A percentile compares a stretch with the other conserved stretches of the same genome.
Evolutionary conservation across 106 monocot species (phyloP).

Genomic region (Triglochin maritima): DNA sequence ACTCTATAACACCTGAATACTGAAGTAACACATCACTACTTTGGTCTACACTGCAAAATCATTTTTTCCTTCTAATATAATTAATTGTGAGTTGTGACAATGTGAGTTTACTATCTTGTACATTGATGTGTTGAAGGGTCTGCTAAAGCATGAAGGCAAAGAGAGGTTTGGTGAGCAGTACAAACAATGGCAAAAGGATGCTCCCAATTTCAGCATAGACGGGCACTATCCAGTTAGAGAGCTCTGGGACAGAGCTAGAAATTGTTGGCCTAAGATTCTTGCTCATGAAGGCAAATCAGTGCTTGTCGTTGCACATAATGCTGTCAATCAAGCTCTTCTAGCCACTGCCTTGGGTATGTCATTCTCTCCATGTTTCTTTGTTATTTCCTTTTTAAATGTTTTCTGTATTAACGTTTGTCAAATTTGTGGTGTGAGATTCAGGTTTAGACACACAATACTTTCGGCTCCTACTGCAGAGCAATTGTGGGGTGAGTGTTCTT

Average conservation of each 20-base stretch:
- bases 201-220: slow-evolving; percentile 79
- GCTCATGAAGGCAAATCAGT: slow-evolving; percentile 69
- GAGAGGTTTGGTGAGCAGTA: slow-evolving; percentile 51
- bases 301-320: slow-evolving; percentile 96
- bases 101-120: background rate
- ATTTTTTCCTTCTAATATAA: background rate
- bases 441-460: slow-evolving; percentile 78
- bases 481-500: slow-evolving; percentile 85
- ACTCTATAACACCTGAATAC: no score
- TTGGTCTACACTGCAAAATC: background rate
- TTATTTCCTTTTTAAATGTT: background rate
- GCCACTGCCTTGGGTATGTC: slow-evolving; percentile 62
- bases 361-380: background rate
- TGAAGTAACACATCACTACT: no score
- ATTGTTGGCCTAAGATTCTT: slow-evolving; percentile 71
- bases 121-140: slow-evolving; percentile 32
- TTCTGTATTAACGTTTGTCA: background rate
- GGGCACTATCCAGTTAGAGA: slow-evolving; percentile 92
- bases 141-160: slow-evolving; percentile 81
- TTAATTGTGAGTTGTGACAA: no score
- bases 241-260: slow-evolving; percentile 62
- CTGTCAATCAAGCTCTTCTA: slow-evolving; percentile 91
- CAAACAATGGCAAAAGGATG: slow-evolving; percentile 72
- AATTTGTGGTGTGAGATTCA: slow-evolving; percentile 6
- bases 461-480: slow-evolving; percentile 77